A percentile compares a stretch with the other conserved stretches of the same genome.
Evolutionary conservation across 805 yeast species (phyloP).

Genomic region (Blastobotrys attinorum): DNA sequence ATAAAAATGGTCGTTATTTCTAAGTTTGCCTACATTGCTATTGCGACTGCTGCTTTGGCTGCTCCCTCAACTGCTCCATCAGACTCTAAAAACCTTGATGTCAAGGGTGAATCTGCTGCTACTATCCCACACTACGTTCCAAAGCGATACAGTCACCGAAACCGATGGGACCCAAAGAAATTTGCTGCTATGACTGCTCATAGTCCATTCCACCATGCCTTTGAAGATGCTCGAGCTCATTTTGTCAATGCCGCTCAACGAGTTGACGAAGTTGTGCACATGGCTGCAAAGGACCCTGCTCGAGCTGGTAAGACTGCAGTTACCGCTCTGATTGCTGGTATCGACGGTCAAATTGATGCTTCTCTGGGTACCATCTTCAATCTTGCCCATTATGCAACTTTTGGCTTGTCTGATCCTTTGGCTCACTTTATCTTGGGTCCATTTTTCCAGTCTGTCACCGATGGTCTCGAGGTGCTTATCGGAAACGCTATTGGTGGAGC

Average conservation of each 20-base stretch:
- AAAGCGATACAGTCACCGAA: not conserved
- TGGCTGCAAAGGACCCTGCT: slow-evolving; percentile 3
- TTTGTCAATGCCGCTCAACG: slow-evolving; percentile 1
- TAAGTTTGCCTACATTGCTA: not conserved
- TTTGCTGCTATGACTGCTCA: no score
- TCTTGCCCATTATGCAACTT: slow-evolving; percentile 15
- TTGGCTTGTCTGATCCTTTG: slow-evolving; percentile 7
- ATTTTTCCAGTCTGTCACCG: slow-evolving; percentile 12
- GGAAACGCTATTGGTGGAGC: slow-evolving; percentile 17
- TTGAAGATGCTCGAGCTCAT: slow-evolving; percentile 1
- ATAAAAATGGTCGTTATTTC: not conserved
- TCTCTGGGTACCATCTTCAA: slow-evolving; percentile 16
- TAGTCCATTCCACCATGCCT: no score
- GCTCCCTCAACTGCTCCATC: no score
- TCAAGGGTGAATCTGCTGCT: not conserved
- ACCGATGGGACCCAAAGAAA: no score
- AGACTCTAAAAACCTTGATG: not conserved
- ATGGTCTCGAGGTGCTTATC: slow-evolving; percentile 20
- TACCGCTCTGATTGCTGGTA: slow-evolving; percentile 22
- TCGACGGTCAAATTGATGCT: slow-evolving; percentile 26
- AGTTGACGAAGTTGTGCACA: slow-evolving; percentile 1
- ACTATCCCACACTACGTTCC: not conserved
- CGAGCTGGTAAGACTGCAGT: slow-evolving; percentile 9
- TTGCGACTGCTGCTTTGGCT: not conserved
- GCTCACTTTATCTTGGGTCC: slow-evolving; percentile 12